Base-by-base conservation (phyloP, 164 flowering plant genomes). In the Vitis rupestris region DNA sequence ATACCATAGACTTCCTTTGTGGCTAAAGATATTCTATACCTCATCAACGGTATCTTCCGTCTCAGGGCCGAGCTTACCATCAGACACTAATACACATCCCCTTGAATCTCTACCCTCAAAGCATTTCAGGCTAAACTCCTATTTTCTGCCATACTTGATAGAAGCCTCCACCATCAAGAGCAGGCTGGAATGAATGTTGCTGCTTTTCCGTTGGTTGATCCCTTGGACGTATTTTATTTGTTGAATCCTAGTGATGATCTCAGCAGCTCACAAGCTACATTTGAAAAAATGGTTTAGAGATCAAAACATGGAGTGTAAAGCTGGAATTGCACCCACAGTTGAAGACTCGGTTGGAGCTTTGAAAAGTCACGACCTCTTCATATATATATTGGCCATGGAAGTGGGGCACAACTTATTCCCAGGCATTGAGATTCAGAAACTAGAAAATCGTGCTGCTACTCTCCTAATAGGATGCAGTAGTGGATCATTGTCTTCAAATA, bases 171-270 rank as follows among this genome's bases (percentile, higher is more conserved):
- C 47, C 73, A 59, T 67, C 76, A 82, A 68, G 80, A 79, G 59
- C 73, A 64, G 66, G 68, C 49, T 65, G 70, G 61, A 63, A 77
- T 56, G 27, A 16, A 27, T 69, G 48, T 54, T 67, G 70, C 77
- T 69, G 53, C 72, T 65, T 88, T 88, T 67, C 98, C 98, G 52
- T 75, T 79, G 62, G 89, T 96, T 65, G 97, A 93, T 77, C 99
- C 98, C 29, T 67, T 87, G 68, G 97, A 96, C 82, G 92, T 93
- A 50, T 96, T 86, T 82, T 93, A 86, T 82, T 73, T 96, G 75
- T 74, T 96, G 80, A 93, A 96, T 78, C 99, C 98, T 31, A 81
- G 97, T 71, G 98, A 98, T 30, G 98, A 96, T 76, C 94, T 93
- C 60, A 64, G 72, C 69, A 59, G 69, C 66, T 89, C 97, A 59